These are phyloP conservation scores for Phaeophleospora eucalypticola DNA, from an alignment of 2,329 filamentous ascomycete species.

Conservation along the genomic window DNA sequence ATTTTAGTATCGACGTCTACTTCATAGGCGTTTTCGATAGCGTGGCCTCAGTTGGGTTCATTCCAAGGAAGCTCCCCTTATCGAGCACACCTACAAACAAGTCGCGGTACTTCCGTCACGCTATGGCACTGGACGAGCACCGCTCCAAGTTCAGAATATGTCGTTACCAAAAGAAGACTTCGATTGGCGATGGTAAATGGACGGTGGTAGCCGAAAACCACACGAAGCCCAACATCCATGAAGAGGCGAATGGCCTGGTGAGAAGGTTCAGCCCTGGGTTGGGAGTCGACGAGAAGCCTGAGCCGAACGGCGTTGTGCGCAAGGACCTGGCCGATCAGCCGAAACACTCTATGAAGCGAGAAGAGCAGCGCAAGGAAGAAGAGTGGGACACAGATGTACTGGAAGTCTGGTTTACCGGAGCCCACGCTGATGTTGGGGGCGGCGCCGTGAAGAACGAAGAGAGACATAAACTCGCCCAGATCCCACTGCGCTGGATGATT, in stretches of 20 bases:
- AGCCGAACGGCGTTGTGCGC: background rate
- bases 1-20: conserved; percentile 40
- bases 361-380: conserved; percentile 6
- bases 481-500: conserved; percentile 48
- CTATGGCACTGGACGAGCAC: conserved; percentile 44
- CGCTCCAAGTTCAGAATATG: conserved; percentile 44
- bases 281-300: background rate
- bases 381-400: conserved; percentile 27
- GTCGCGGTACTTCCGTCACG: conserved; percentile 40
- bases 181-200: conserved; percentile 12
- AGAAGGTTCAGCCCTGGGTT: background rate
- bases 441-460: conserved; percentile 41
- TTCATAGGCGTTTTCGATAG: conserved; percentile 45
- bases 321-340: background rate
- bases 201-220: conserved; percentile 7
- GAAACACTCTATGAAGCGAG: background rate
- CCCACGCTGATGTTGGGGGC: conserved; percentile 44
- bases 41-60: conserved; percentile 42
- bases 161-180: conserved; percentile 33
- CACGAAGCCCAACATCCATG: too few relatives aligned
- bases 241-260: background rate
- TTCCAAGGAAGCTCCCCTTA: conserved; percentile 37
- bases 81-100: conserved; percentile 37
- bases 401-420: conserved; percentile 45
- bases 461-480: conserved; percentile 43